Conservation (phyloP, 129 eudicot species). For the Flaveria ramosissima region DNA sequence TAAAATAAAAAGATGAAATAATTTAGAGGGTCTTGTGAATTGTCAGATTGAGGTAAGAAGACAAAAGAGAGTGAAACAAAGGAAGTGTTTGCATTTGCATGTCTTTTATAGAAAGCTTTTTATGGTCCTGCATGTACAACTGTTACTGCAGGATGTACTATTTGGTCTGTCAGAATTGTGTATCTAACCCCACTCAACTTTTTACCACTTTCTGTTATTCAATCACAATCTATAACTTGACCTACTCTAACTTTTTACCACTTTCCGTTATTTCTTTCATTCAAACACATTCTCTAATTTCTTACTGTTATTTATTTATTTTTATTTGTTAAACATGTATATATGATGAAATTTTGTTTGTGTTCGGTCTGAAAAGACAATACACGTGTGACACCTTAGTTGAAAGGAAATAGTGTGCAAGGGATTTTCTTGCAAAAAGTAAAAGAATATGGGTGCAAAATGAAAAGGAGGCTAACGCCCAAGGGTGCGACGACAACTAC, state of each 20-base stretch:
- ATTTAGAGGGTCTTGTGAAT: conserved; percentile 37
- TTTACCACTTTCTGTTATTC: conserved; percentile 28
- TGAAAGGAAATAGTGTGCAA: too few relatives aligned
- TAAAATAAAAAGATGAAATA: neutral
- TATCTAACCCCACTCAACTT: conserved; percentile 33
- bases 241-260: conserved; percentile 12
- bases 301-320: neutral
- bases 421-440: too few relatives aligned
- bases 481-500: too few relatives aligned
- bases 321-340: neutral
- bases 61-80: conserved; percentile 50
- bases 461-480: too few relatives aligned
- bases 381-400: too few relatives aligned
- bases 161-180: conserved; percentile 28
- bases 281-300: neutral
- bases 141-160: conserved; percentile 41
- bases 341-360: neutral
- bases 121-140: conserved; percentile 37
- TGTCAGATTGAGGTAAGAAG: conserved; percentile 44
- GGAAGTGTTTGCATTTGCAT: conserved; percentile 49
- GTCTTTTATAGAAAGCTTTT: conserved; percentile 41
- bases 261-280: conserved; percentile 26
- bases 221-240: conserved; percentile 17
- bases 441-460: too few relatives aligned
- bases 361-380: neutral